Percentiles rank a stretch among this genome's conserved stretches.
These are phyloP conservation scores for Pinus albicaulis DNA, from an alignment of 75 land plant genomes.

Conservation along the genomic window DNA sequence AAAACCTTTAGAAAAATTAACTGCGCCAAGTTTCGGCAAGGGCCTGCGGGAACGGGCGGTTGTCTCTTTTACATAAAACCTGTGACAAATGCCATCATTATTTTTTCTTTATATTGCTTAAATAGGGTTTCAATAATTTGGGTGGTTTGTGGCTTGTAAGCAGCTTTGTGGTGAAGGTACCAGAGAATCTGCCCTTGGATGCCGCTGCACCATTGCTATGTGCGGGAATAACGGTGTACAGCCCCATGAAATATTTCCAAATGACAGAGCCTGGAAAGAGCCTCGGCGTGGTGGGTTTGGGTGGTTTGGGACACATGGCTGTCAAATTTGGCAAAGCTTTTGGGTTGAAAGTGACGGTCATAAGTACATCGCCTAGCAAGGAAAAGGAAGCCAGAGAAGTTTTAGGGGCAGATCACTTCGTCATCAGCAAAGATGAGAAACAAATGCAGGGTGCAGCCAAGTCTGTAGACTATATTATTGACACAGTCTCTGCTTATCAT, in stretches of 20 bases:
- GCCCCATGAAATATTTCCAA: constrained; percentile 79
- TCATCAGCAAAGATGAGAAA: constrained; percentile 65
- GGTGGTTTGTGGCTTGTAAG: too few species aligned
- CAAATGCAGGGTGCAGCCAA: too few species aligned
- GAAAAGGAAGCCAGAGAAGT: constrained; percentile 70
- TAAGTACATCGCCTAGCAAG: constrained; percentile 86
- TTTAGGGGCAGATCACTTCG: constrained; percentile 80
- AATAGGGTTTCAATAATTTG: too few species aligned
- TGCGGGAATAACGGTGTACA: constrained; percentile 90
- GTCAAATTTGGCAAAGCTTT: constrained; percentile 92
- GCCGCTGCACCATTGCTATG: constrained; percentile 75
- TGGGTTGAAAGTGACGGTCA: constrained; percentile 91
- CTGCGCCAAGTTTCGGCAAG: too few species aligned
- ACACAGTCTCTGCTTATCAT: constrained; percentile 39
- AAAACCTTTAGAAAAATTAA: too few species aligned
- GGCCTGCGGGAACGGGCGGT: too few species aligned
- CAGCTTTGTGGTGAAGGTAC: constrained; percentile 83
- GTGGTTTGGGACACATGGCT: constrained; percentile 93
- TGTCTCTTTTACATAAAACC: too few species aligned
- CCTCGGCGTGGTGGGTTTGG: constrained; percentile 18
- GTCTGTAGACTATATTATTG: constrained; percentile 39
- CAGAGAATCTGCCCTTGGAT: constrained; percentile 63
- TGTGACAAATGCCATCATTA: too few species aligned
- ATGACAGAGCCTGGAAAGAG: constrained; percentile 51
- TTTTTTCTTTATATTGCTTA: too few species aligned